phyloP scores from a whole-genome alignment of 1,139 yeast species.

The Kurtzmaniella quercitrusa region DNA sequence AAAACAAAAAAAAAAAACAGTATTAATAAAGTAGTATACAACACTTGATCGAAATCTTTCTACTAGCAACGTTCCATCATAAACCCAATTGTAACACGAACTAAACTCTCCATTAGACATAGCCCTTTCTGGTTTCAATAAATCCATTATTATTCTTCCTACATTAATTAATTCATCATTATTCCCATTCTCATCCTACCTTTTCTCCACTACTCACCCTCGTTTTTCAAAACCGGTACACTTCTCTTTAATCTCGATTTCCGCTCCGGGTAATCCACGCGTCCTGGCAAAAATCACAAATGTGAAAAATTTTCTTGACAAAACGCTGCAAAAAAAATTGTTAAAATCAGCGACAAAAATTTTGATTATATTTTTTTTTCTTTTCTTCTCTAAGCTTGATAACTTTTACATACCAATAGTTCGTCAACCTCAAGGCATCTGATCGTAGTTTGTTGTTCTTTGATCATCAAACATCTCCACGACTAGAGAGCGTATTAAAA shows the following conservation, averaged over 20 bases:
- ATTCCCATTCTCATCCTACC: no score
- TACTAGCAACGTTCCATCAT: no score
- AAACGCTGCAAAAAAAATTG: conserved; percentile 4
- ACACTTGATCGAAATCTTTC: no score
- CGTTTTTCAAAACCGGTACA: no score
- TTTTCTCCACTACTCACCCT: no score
- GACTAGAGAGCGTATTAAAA: conserved; percentile 1
- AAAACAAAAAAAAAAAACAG: no score
- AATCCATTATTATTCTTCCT: no score
- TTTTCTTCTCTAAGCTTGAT: conserved; percentile 9
- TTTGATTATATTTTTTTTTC: conserved; percentile 4
- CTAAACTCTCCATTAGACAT: no score
- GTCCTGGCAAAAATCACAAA: not conserved
- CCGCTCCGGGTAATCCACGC: not conserved
- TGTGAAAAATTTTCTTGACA: conserved; percentile 4
- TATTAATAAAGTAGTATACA: no score
- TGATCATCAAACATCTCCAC: not conserved
- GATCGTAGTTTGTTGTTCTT: conserved; percentile 2
- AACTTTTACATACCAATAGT: conserved; percentile 5
- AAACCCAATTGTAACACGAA: no score
- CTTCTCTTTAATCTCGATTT: not conserved
- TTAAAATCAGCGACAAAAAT: not conserved
- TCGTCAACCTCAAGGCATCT: conserved; percentile 3
- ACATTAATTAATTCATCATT: no score
- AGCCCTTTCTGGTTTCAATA: no score